phyloP scores from a whole-genome alignment of 208 protist genomes.

The Wallacemonas collosoma region DNA sequence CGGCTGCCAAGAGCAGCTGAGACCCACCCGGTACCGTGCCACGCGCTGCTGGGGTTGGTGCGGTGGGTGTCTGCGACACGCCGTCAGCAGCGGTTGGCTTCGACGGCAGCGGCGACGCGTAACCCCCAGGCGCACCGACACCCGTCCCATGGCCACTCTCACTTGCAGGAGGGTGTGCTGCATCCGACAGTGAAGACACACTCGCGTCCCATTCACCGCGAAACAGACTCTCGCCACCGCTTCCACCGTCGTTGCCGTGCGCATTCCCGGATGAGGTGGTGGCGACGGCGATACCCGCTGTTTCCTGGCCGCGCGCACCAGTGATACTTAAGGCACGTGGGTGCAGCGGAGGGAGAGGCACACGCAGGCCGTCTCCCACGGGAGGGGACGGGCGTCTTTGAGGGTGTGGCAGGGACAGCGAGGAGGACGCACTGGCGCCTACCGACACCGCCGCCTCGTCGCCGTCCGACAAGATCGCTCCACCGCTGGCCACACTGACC shows the following conservation, averaged over 20 bases:
- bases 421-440: no score
- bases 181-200: no score
- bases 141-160: no score
- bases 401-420: background rate
- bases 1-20: slow-evolving; percentile 66
- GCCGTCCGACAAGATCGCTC: no score
- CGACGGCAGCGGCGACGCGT: background rate
- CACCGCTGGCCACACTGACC: no score
- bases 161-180: no score
- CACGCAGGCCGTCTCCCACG: background rate
- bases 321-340: background rate
- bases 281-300: background rate
- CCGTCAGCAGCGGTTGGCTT: background rate
- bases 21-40: background rate
- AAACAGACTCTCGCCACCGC: background rate
- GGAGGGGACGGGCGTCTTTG: background rate
- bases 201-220: no score
- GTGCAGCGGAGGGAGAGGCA: slow-evolving; percentile 3
- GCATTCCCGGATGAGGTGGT: background rate
- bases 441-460: no score
- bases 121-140: background rate
- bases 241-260: background rate
- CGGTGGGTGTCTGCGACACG: background rate
- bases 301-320: background rate
- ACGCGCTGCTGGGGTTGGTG: no score